phyloP scores from a whole-genome alignment of 2,329 filamentous ascomycete species.

The Pseudocercospora ulei region DNA sequence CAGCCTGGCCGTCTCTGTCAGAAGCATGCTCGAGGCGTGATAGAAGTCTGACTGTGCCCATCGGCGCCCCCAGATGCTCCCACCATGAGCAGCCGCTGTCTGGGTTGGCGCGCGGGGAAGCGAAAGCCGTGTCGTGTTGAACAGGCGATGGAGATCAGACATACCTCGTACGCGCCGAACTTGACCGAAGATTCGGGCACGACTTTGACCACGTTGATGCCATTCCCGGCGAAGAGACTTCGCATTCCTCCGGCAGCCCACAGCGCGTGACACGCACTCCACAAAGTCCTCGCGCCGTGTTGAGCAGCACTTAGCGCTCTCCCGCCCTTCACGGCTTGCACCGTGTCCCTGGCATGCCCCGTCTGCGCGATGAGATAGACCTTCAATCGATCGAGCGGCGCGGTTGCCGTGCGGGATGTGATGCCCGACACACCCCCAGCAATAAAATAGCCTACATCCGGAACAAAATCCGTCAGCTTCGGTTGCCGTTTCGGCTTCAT shows the following conservation, averaged over 20 bases:
- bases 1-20: constrained; percentile 46
- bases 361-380: constrained; percentile 95
- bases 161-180: constrained; percentile 85
- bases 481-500: constrained; percentile 34
- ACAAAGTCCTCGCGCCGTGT: constrained; percentile 59
- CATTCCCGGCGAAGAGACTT: constrained; percentile 91
- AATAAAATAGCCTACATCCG: constrained; percentile 92
- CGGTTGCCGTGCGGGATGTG: constrained; percentile 88
- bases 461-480: constrained; percentile 53
- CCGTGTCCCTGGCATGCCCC: constrained; percentile 49
- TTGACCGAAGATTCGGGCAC: constrained; percentile 99
- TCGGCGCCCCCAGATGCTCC: too few species aligned
- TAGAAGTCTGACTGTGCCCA: too few species aligned
- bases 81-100: too few species aligned
- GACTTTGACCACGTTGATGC: constrained; percentile 91
- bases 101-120: too few species aligned
- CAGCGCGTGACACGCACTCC: constrained; percentile 63
- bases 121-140: too few species aligned
- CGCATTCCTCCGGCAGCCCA: constrained; percentile 78
- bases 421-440: constrained; percentile 91
- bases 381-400: constrained; percentile 90
- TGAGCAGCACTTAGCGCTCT: constrained; percentile 55
- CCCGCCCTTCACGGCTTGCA: constrained; percentile 60
- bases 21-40: constrained; percentile 5
- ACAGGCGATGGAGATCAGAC: constrained; percentile 13